Conservation (phyloP, 2,329 filamentous ascomycete genomes). For the Neonectria ditissima region DNA sequence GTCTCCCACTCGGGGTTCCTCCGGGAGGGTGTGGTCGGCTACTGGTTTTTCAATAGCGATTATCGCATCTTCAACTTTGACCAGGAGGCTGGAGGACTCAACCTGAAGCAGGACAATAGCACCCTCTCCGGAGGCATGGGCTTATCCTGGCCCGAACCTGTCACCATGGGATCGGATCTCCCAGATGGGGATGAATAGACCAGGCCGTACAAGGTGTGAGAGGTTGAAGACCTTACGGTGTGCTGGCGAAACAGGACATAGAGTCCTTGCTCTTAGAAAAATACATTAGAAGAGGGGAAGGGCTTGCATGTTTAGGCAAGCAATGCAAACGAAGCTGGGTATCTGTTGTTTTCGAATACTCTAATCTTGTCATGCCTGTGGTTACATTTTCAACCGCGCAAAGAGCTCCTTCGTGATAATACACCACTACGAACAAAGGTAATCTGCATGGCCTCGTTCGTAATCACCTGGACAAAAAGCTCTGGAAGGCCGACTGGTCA, state of each 20-base stretch:
- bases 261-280: not conserved
- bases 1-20: constrained; percentile 75
- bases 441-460: not conserved
- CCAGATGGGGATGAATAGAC: constrained; percentile 47
- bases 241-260: not conserved
- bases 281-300: not conserved
- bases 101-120: constrained; percentile 60
- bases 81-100: constrained; percentile 44
- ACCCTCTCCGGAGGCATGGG: constrained; percentile 53
- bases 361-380: not conserved
- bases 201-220: not conserved
- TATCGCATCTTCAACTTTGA: constrained; percentile 72
- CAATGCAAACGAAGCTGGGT: constrained; percentile 19
- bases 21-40: constrained; percentile 66
- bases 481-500: constrained; percentile 94
- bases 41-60: constrained; percentile 71
- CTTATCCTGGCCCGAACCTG: constrained; percentile 49
- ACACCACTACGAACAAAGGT: not conserved
- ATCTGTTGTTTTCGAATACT: constrained; percentile 23
- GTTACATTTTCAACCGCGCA: not conserved
- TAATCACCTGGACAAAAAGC: constrained; percentile 82
- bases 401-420: not conserved
- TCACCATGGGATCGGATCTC: constrained; percentile 54
- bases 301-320: not conserved
- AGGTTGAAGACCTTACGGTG: not conserved